Percentiles rank a stretch among this genome's conserved stretches.
Conservation (phyloP, 2,329 filamentous ascomycete genomes). For the Fusarium floridanum region DNA sequence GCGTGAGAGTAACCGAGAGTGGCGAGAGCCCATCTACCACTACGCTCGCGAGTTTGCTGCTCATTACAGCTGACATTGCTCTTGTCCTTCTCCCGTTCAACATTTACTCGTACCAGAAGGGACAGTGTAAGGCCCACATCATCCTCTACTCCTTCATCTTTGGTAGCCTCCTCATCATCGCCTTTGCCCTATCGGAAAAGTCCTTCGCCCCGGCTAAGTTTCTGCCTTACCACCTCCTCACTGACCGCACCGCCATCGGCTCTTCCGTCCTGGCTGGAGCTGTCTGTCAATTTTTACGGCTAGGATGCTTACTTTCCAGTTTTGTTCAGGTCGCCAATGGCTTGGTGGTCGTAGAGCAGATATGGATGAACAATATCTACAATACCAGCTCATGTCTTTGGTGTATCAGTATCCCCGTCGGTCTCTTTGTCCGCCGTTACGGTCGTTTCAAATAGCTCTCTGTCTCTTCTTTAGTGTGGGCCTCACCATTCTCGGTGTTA, state of each 20-base stretch:
- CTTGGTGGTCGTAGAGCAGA: constrained; percentile 61
- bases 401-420: constrained; percentile 57
- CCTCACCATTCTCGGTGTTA: constrained; percentile 63
- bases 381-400: constrained; percentile 61
- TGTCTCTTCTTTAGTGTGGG: constrained; percentile 66
- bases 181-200: constrained; percentile 69
- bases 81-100: constrained; percentile 76
- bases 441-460: constrained; percentile 67
- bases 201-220: constrained; percentile 69
- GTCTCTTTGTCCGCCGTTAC: constrained; percentile 62
- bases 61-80: constrained; percentile 67
- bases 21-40: constrained; percentile 1
- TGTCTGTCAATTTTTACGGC: constrained; percentile 58
- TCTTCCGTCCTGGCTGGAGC: constrained; percentile 56
- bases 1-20: not conserved
- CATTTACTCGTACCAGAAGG: constrained; percentile 59
- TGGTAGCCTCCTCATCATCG: constrained; percentile 67
- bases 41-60: constrained; percentile 62
- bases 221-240: constrained; percentile 65
- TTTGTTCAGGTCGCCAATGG: constrained; percentile 67
- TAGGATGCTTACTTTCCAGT: constrained; percentile 64
- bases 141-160: constrained; percentile 69
- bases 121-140: constrained; percentile 62
- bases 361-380: constrained; percentile 64
- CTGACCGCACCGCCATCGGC: constrained; percentile 63